Evolutionary conservation across 208 protist genomes (phyloP), one percentile per base, ranked within the genome.

Genomic region (Herpetomonas tarakana): DNA sequence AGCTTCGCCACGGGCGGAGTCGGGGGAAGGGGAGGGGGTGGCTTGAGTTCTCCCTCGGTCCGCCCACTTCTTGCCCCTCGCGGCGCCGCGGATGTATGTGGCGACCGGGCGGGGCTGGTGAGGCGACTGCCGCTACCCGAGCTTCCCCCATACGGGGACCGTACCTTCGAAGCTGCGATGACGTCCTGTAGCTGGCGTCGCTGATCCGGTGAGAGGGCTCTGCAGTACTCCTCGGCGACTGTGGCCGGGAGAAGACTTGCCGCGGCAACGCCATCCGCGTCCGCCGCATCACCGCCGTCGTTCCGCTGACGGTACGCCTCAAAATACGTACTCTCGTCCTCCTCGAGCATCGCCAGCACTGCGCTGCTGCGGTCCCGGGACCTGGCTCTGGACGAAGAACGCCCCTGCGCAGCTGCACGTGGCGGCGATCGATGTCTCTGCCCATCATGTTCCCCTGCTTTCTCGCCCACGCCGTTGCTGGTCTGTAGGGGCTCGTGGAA

Each of bases 401-500:
- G n/a, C n/a, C n/a, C n/a, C n/a, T n/a, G n/a, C n/a, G 44, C 44
- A 11, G 44, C 19, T 22, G 44, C 44, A 4, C 9, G 9, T 22
- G 9, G 14, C 35, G 35, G 51, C 46, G 26, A 7, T 11, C 19
- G 44, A 24, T 18, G 19, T 49, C 44, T 11, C 16, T 49, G 44
- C n/a, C n/a, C n/a, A n/a, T n/a, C n/a, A n/a, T n/a, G n/a, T n/a
- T n/a, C n/a, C n/a, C n/a, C n/a, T n/a, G n/a, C n/a, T n/a, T n/a
- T n/a, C n/a, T n/a, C n/a, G n/a, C n/a, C n/a, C n/a, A n/a, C n/a
- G n/a, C n/a, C n/a, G 7, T 50, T 62, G 49, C 53, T n/a, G 30
- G 58, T 58, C 24, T 59, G 66, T 1, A 50, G 61, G 22, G 69
- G 64, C 1, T 41, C 41, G 28, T 76, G 73, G 67, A 86, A 88